Base-by-base conservation (phyloP, 148 eudicot genomes). In the Vaccinium macrocarpon region DNA sequence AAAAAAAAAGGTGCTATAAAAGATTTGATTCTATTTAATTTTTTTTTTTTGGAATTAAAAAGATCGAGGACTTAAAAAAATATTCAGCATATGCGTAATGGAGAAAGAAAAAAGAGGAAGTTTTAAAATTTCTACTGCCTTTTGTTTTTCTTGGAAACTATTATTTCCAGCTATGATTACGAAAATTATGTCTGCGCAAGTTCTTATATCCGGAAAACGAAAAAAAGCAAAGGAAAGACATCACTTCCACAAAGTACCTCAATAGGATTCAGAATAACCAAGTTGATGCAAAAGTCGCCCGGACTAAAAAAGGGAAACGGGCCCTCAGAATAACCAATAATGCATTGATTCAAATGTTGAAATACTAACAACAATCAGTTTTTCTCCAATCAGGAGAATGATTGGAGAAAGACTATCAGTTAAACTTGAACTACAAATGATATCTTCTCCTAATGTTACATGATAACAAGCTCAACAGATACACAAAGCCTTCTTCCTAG, bases 311-410 rank as follows among this genome's bases (percentile, higher is more conserved):
- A 0, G 42, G 6, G 42, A 38, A 38, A 38, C 46, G 6, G 46
- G 46, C 6, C 46, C 46, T 42, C 46, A 42, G 46, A 5, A 42
- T 19, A 42, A 75, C n/a, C 78, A 75, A 46, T 4, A 75, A 46
- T 75, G 23, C 78, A 75, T 75, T 46, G 52, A 75, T 75, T 75
- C 78, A 52, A 77, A 50, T 77, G 59, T 3, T 42, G 27, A 77
- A 51, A 23, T 49, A 21, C 56, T 49, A 49, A 75, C 29, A 77
- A 77, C 21, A 51, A 77, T 50, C 35, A 49, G 38, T 25, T 51
- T 53, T 8, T 51, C 59, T 51, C 59, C 78, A 75, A 75, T 75
- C 52, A 68, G 77, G 79, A 49, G 79, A 49, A 49, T 51, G 52
- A 77, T 35, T 50, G 77, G 79, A 49, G 79, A 49, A 49, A 77